Conservation (phyloP, 495 filamentous ascomycete genomes). For the Elasticomyces elasticus region DNA sequence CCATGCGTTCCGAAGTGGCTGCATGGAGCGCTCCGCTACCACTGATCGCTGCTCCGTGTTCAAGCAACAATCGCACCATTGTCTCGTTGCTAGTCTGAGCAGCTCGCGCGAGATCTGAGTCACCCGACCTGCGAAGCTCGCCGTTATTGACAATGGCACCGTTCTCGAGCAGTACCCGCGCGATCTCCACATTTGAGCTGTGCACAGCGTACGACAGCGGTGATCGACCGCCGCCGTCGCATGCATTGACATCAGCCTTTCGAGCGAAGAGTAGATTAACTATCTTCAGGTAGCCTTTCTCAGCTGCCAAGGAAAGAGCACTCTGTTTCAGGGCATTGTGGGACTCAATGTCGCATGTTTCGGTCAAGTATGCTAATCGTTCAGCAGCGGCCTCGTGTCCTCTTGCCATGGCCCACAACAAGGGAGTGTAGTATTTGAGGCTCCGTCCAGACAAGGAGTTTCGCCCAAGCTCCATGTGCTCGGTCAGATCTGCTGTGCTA, state of each 20-base stretch:
- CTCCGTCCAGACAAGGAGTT: neutral
- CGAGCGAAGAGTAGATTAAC: neutral
- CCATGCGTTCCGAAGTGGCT: no score
- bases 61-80: no score
- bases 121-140: no score
- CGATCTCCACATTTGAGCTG: no score
- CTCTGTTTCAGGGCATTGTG: neutral
- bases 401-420: no score
- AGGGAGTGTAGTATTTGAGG: no score
- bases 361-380: neutral
- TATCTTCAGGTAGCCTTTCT: neutral
- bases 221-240: neutral
- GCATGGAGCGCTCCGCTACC: no score
- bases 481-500: neutral
- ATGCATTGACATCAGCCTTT: neutral
- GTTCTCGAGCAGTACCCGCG: no score
- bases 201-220: neutral
- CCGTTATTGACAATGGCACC: no score
- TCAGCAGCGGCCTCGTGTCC: neutral
- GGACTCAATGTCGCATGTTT: neutral
- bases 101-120: no score
- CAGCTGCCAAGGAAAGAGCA: neutral
- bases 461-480: neutral
- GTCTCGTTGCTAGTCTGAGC: no score
- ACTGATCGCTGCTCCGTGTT: no score